Conservation (phyloP, 2,329 filamentous ascomycete species). For the Pseudogymnoascus sp. region DNA sequence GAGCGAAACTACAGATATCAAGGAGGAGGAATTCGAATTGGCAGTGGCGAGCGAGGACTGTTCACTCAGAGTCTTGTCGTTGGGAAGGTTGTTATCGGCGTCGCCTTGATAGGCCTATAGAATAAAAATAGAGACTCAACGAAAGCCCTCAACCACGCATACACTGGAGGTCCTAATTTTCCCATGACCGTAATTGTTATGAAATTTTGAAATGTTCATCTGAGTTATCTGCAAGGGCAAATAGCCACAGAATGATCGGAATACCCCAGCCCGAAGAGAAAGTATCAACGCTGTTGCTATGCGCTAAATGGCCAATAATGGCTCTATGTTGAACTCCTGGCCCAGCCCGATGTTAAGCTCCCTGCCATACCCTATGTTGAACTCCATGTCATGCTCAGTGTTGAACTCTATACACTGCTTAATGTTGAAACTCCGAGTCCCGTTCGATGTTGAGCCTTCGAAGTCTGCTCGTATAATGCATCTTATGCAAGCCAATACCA, state of each 20-base stretch:
- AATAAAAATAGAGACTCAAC: background rate
- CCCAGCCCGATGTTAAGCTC: background rate
- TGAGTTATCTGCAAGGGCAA: background rate
- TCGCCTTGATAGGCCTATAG: background rate
- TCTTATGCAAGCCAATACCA: slow-evolving; percentile 1
- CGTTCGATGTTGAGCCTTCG: slow-evolving; percentile 13
- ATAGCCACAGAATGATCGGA: background rate
- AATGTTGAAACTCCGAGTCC: slow-evolving; percentile 1
- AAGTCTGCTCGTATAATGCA: slow-evolving; percentile 12
- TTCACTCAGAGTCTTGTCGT: slow-evolving; percentile 52
- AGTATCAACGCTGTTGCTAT: background rate
- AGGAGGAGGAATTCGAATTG: slow-evolving; percentile 20
- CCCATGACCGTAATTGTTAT: background rate
- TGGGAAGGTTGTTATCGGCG: slow-evolving; percentile 14
- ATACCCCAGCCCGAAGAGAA: background rate
- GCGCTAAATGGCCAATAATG: slow-evolving; percentile 3
- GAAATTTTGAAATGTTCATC: slow-evolving; percentile 3
- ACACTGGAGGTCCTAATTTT: background rate
- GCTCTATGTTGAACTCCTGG: slow-evolving; percentile 9
- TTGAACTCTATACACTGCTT: slow-evolving; percentile 12
- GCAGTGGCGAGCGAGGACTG: slow-evolving; percentile 48
- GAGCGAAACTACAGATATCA: slow-evolving; percentile 14
- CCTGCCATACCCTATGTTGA: slow-evolving; percentile 9
- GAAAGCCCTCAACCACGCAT: background rate
- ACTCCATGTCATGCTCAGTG: slow-evolving; percentile 11